Base-by-base conservation (phyloP, 495 filamentous ascomycete species). In the Corynascus novoguineensis region DNA sequence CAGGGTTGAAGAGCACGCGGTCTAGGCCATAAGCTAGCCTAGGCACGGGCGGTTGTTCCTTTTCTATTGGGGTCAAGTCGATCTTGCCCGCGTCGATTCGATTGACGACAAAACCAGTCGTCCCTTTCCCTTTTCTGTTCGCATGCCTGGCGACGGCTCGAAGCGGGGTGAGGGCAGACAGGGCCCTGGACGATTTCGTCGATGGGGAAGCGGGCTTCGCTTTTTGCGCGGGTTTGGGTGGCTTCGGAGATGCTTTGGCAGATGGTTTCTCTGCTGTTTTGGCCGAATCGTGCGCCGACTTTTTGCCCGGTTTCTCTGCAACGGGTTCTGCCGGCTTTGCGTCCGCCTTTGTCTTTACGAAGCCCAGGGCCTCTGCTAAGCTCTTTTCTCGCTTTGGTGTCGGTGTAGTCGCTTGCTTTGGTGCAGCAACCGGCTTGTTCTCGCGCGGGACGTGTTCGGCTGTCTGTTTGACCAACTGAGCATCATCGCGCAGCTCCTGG, bases 1-100 rank as follows among this genome's bases (percentile, higher is more conserved):
- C 92, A 4, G 91, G 89, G 69, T 97, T 98, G 78, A 98, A 98
- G 5, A 98, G 74, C 34, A 93, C 93, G 38, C 93, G 81, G 48
- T 97, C 90, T 1, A 98, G 78, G 11, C 85, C 89, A 68, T 95
- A 88, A 1, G 85, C 78, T 9, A 97, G 73, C 3, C 66, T 65
- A 4, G 93, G 89, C 11, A 96, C 87, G 14, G 79, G 75, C 12
- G 82, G 71, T 31, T 78, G 80, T 11, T 74, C 63, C 29, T 79
- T 68, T 25, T 81, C 68, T 41, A 93, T 55, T 14, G 78, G 70
- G 6, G 28, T 31, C n/a, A 75, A 55, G 0, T 57, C 24, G 19
- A 78, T 61, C 2, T 63, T 19, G 7, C 55, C 38, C n/a, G 73
- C 31, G 42, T 64, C 44, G 19, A 77, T 53, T 7, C n/a, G 53